phyloP scores from a whole-genome alignment of 306 rosid species.

The Astragalus membranaceus region DNA sequence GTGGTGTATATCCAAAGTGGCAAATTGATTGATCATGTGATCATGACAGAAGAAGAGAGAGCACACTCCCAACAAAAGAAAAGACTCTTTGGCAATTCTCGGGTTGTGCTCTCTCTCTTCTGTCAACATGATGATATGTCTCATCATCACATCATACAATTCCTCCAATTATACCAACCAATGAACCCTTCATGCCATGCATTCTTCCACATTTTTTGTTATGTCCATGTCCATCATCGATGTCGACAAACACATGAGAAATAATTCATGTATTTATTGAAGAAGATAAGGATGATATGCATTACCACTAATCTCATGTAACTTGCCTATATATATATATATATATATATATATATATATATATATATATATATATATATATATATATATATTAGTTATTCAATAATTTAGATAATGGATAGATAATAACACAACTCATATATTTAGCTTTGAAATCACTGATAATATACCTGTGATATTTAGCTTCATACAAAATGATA shows the following conservation, averaged over 20 bases:
- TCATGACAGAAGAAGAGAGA: slow-evolving; percentile 60
- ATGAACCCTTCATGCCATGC: slow-evolving; percentile 1
- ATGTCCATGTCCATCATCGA: not conserved
- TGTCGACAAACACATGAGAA: not conserved
- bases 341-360: too few relatives aligned
- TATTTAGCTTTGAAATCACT: too few relatives aligned
- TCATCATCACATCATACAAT: not conserved
- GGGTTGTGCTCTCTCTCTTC: slow-evolving; percentile 99
- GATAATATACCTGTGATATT: too few relatives aligned
- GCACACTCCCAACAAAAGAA: slow-evolving; percentile 77
- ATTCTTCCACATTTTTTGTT: not conserved
- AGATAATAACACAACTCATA: too few relatives aligned
- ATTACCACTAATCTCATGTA: too few relatives aligned
- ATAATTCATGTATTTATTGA: too few relatives aligned
- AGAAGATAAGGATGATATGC: too few relatives aligned
- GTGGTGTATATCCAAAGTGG: not conserved
- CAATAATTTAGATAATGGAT: too few relatives aligned
- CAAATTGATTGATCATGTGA: not conserved
- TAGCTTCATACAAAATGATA: too few relatives aligned
- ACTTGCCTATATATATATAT: too few relatives aligned
- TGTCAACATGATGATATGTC: slow-evolving; percentile 64
- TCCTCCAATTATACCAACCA: not conserved
- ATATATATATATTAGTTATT: too few relatives aligned
- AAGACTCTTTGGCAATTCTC: slow-evolving; percentile 37
- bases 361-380: too few relatives aligned